Percentiles rank a stretch among this genome's conserved stretches.
Evolutionary conservation across 805 yeast species (phyloP).

Genomic region (Torulaspora gathmanii): DNA sequence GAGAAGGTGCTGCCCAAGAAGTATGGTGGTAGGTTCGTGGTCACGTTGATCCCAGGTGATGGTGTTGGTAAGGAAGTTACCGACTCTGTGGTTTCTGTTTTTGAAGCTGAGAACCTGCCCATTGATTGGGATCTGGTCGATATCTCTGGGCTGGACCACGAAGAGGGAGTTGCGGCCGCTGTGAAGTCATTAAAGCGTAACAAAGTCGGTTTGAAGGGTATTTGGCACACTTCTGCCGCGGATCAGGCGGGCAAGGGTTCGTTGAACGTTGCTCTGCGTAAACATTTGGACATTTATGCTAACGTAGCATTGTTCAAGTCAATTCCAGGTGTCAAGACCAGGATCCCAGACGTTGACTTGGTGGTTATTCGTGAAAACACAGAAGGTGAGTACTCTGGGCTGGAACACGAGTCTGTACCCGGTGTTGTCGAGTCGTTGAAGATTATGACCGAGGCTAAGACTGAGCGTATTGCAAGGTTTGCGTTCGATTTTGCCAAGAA

Average conservation of each 20-base stretch:
- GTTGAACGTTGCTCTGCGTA: conserved; percentile 92
- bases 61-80: conserved; percentile 97
- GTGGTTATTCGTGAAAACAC: conserved; percentile 97
- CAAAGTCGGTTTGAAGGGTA: conserved; percentile 95
- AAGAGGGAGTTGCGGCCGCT: conserved; percentile 71
- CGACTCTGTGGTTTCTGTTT: conserved; percentile 85
- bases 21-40: conserved; percentile 92
- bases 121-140: conserved; percentile 88
- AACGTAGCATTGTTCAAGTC: conserved; percentile 90
- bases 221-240: conserved; percentile 83
- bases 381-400: conserved; percentile 97
- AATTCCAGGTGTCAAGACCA: conserved; percentile 89
- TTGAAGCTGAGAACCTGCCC: conserved; percentile 82
- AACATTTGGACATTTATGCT: conserved; percentile 93
- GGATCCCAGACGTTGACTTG: conserved; percentile 82
- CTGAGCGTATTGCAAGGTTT: conserved; percentile 95
- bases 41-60: conserved; percentile 95
- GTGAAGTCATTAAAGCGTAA: conserved; percentile 89
- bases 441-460: conserved; percentile 88
- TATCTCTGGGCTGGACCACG: conserved; percentile 52
- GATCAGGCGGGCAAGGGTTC: conserved; percentile 73
- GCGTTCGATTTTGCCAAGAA: conserved; percentile 93
- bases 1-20: conserved; percentile 74
- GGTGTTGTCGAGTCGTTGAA: conserved; percentile 97
- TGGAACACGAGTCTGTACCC: conserved; percentile 95